Evolutionary conservation across 2,329 filamentous ascomycete species (phyloP), one percentile per base, ranked within the genome.

Genomic region (Ophiostoma ulmi): DNA sequence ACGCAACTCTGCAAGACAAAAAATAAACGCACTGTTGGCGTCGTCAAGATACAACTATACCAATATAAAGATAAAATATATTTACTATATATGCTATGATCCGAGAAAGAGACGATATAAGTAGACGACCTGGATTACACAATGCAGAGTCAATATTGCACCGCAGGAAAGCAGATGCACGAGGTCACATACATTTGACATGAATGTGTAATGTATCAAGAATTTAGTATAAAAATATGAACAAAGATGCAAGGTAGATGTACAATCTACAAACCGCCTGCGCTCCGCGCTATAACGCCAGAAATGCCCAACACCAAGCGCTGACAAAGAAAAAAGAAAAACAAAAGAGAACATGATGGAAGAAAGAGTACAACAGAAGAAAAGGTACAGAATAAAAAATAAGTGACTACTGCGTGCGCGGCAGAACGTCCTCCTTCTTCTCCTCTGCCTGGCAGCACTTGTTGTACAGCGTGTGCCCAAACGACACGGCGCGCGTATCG

Each of bases 381-480:
- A 52, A 67, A 14, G 17, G 20, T 20, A 44, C 13, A 41, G 1
- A n/a, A 48, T 13, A 69, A 4, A 64, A 20, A 68, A 11, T 22
- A 14, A 48, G 13, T 48, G 44, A 10, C 22, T 44, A 55, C 38
- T 38, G 36, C 35, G 66, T 71, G 26, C 63, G 68, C 63, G 67
- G 67, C 61, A 69, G 44, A 2, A 66, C 36, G 17, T 38, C 55
- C 44, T 36, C 39, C 58, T 58, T 44, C 38, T 44, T 35, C 26
- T 72, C 70, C 8, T 72, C 70, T 13, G 26, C 66, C 55, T 52
- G 36, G 52, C 63, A 36, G 38, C 69, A 81, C 74, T 31, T 22
- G 58, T 73, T 77, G 77, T 88, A 86, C 1, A 87, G 74, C 84
- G 83, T 86, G 75, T 82, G 86, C 22, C 85, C 83, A 73, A 88